A percentile compares a stretch with the other conserved stretches of the same genome.
Conservation (phyloP, 192 early-diverging fungal species). For the Gamsiella multidivaricata region DNA sequence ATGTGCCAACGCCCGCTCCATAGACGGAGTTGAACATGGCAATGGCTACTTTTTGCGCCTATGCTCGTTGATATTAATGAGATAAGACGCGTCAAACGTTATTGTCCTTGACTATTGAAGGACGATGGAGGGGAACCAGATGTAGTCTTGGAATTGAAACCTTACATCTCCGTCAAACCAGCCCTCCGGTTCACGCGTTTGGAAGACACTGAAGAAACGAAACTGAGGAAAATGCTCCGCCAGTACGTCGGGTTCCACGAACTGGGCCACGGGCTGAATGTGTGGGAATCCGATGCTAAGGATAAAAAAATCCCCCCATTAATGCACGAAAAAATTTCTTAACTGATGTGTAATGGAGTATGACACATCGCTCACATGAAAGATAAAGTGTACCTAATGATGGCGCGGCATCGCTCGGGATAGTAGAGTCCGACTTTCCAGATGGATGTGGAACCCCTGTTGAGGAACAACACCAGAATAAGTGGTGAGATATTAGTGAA, state of each 20-base stretch:
- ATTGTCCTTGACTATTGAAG: too few relatives aligned
- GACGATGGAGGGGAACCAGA: too few relatives aligned
- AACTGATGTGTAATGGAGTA: too few relatives aligned
- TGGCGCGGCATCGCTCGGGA: constrained; percentile 65
- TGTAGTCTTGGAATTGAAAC: not conserved
- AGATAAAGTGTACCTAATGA: constrained; percentile 51
- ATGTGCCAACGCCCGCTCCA: constrained; percentile 15
- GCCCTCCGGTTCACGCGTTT: not conserved
- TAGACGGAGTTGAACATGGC: not conserved
- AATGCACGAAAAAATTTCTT: too few relatives aligned
- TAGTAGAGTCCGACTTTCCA: constrained; percentile 69
- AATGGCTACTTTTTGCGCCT: not conserved
- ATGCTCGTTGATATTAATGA: too few relatives aligned
- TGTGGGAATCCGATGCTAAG: constrained; percentile 5
- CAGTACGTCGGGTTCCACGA: not conserved
- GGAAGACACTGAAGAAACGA: constrained; percentile 1
- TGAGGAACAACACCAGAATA: too few relatives aligned
- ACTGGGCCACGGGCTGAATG: not conserved
- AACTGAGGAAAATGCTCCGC: not conserved
- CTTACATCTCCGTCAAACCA: constrained; percentile 14
- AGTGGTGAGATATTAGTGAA: too few relatives aligned
- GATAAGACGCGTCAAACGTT: too few relatives aligned
- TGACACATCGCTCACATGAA: too few relatives aligned
- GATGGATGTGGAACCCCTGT: constrained; percentile 58
- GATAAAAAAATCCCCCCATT: not conserved